phyloP scores from a whole-genome alignment of 768 basidiomycete genomes.

The Holtermanniella nyarrowii region DNA sequence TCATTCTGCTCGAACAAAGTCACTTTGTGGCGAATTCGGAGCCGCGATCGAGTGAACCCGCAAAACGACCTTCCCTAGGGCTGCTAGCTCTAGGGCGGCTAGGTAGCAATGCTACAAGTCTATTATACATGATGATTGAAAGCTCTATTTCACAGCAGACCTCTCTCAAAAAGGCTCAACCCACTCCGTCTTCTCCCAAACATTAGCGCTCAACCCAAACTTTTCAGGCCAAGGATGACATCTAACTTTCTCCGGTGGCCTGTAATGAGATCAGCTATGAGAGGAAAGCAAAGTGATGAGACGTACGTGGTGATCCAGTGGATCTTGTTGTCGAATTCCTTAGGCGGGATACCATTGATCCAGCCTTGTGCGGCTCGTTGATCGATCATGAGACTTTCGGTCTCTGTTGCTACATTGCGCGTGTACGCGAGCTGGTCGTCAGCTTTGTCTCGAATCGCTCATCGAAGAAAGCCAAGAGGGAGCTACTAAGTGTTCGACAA shows the following conservation, averaged over 20 bases:
- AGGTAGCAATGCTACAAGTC: no score
- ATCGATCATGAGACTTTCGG: slow-evolving; percentile 13
- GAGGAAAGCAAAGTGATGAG: not conserved
- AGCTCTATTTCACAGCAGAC: no score
- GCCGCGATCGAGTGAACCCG: no score
- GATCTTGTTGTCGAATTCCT: slow-evolving; percentile 6
- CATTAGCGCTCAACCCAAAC: slow-evolving; percentile 32
- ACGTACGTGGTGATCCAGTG: slow-evolving; percentile 24
- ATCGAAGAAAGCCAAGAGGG: not conserved
- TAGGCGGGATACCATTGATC: slow-evolving; percentile 28
- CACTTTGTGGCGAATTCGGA: no score
- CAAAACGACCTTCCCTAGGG: no score
- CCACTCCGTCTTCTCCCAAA: slow-evolving; percentile 36
- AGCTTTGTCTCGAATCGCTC: not conserved
- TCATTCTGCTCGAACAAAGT: no score
- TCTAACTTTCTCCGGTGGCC: slow-evolving; percentile 34
- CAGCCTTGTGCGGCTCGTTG: slow-evolving; percentile 26
- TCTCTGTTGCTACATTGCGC: slow-evolving; percentile 24
- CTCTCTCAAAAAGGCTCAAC: slow-evolving; percentile 32
- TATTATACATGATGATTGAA: no score
- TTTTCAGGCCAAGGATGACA: slow-evolving; percentile 41
- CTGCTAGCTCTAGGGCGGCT: no score
- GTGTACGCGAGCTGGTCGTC: slow-evolving; percentile 30
- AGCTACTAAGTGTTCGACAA: not conserved
- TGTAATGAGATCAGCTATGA: slow-evolving; percentile 2